These are phyloP conservation scores for Nothophytophthora sp. DNA, from an alignment of 352 stramenopile species.

Conservation along the genomic window DNA sequence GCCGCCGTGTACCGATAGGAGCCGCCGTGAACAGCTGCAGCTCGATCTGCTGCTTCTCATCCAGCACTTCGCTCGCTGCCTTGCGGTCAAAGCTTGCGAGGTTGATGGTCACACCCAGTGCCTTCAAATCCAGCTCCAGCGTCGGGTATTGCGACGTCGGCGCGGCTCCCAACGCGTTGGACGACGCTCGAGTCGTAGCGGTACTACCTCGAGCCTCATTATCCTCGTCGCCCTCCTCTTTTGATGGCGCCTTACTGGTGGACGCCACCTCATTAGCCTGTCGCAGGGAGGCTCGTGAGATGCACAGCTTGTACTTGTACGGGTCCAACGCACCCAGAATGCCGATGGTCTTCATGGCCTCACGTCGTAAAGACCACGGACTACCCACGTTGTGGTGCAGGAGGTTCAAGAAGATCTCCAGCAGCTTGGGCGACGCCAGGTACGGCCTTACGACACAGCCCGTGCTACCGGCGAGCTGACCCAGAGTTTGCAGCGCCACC, in stretches of 20 bases:
- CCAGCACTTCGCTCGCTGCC: slow-evolving; percentile 56
- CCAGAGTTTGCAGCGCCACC: slow-evolving; percentile 95
- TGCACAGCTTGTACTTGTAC: slow-evolving; percentile 93
- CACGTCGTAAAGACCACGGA: slow-evolving; percentile 92
- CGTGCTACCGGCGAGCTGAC: slow-evolving; percentile 93
- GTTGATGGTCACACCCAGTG: slow-evolving; percentile 56
- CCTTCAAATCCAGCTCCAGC: slow-evolving; percentile 60
- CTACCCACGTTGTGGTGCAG: slow-evolving; percentile 90
- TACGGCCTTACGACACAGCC: slow-evolving; percentile 95
- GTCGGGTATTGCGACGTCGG: slow-evolving; percentile 39
- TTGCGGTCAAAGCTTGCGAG: slow-evolving; percentile 58
- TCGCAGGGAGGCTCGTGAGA: slow-evolving; percentile 66
- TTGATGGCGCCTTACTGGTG: slow-evolving; percentile 23
- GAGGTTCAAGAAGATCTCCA: slow-evolving; percentile 94
- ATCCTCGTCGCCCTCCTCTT: slow-evolving; percentile 12
- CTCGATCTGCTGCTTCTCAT: slow-evolving; percentile 90
- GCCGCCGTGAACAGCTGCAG: slow-evolving; percentile 84
- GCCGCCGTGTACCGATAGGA: slow-evolving; percentile 79
- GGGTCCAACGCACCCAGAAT: slow-evolving; percentile 96
- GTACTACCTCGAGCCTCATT: slow-evolving; percentile 10
- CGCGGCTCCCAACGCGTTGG: slow-evolving; percentile 10
- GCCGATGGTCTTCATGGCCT: slow-evolving; percentile 97
- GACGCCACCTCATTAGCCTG: slow-evolving; percentile 65
- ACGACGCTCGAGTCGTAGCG: too few relatives aligned
- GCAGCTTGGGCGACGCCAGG: slow-evolving; percentile 94